Conservation (phyloP, 1,284 basidiomycete genomes). For the Ceratobasidium sp. region DNA sequence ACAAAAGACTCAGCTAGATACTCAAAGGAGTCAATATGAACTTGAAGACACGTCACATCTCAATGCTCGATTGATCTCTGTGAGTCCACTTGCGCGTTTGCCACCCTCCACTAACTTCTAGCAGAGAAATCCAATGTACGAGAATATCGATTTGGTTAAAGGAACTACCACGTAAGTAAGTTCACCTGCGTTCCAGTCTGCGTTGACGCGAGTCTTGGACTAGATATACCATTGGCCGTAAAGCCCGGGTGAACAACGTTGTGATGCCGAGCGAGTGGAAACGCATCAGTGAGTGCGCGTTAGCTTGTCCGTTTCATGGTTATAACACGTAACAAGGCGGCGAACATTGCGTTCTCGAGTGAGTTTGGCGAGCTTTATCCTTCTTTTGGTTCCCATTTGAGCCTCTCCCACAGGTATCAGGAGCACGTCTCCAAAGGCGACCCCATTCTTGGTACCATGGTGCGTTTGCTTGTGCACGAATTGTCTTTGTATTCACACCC, state of each 20-base stretch:
- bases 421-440: constrained; percentile 41
- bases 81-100: background rate
- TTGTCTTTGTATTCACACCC: too few relatives aligned
- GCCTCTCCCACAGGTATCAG: constrained; percentile 26
- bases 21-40: constrained; percentile 39
- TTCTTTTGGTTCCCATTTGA: background rate
- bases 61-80: constrained; percentile 38
- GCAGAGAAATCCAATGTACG: constrained; percentile 35
- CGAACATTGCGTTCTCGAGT: constrained; percentile 41
- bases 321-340: constrained; percentile 21
- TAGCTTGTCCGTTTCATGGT: background rate
- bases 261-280: constrained; percentile 43
- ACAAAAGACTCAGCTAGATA: constrained; percentile 39
- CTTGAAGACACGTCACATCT: constrained; percentile 40
- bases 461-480: background rate
- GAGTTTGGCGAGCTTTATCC: background rate
- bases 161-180: constrained; percentile 30
- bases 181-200: background rate
- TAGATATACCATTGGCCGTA: constrained; percentile 43
- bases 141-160: constrained; percentile 34
- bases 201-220: background rate
- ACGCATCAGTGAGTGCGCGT: constrained; percentile 33
- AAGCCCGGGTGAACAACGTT: constrained; percentile 39
- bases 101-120: background rate
- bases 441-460: constrained; percentile 37